These are phyloP conservation scores for Maudiozyma turicensis DNA, from an alignment of 805 yeast genomes.

Conservation along the genomic window DNA sequence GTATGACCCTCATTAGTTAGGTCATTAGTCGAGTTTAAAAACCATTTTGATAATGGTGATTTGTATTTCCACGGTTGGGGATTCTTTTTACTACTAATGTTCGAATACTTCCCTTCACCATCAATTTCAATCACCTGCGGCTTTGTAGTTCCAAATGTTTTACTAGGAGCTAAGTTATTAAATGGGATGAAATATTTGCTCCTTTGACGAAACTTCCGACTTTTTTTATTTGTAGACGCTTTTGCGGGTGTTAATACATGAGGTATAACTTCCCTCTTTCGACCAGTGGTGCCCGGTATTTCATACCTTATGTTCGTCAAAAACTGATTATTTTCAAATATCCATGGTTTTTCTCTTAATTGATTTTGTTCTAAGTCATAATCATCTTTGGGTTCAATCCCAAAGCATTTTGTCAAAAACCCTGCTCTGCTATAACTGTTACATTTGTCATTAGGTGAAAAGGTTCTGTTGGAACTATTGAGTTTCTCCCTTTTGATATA, in stretches of 20 bases:
- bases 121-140: neutral
- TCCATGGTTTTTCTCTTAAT: constrained; percentile 8
- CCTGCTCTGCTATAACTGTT: constrained; percentile 2
- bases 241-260: constrained; percentile 18
- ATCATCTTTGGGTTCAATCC: neutral
- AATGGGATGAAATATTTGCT: neutral
- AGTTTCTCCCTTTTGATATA: constrained; percentile 7
- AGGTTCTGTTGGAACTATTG: neutral
- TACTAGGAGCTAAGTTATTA: neutral
- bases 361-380: constrained; percentile 2
- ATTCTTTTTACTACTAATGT: too few relatives aligned
- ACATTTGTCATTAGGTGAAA: constrained; percentile 4
- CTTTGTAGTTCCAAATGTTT: neutral
- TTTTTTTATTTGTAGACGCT: constrained; percentile 1
- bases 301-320: constrained; percentile 17
- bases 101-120: neutral
- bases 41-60: constrained; percentile 30
- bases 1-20: constrained; percentile 14
- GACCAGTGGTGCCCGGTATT: constrained; percentile 6
- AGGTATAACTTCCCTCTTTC: neutral
- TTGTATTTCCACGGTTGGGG: constrained; percentile 9
- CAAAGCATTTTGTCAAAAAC: neutral
- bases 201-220: neutral
- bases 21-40: constrained; percentile 23
- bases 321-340: constrained; percentile 5